phyloP scores from a whole-genome alignment of 2,329 filamentous ascomycete genomes.

The Ophiostoma quercus region DNA sequence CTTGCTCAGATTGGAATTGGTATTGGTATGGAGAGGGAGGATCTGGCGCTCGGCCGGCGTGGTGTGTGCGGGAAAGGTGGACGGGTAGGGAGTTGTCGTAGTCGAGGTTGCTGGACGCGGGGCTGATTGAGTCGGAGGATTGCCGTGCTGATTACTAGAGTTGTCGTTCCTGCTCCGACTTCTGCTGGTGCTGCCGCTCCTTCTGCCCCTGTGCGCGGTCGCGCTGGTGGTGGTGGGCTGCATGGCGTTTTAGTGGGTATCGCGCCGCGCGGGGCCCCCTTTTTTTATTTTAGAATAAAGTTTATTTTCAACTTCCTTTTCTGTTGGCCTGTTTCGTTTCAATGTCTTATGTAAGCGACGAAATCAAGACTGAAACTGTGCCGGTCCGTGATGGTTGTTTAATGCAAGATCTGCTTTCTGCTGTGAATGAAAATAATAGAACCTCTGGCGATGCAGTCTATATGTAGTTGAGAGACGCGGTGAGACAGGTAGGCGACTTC shows the following conservation, averaged over 20 bases:
- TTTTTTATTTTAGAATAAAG: too few relatives aligned
- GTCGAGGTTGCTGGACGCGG: background rate
- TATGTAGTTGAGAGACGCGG: background rate
- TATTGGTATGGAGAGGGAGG: too few relatives aligned
- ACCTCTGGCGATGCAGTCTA: background rate
- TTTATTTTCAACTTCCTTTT: background rate
- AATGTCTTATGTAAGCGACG: background rate
- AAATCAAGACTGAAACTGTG: background rate
- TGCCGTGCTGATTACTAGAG: background rate
- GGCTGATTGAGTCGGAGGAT: background rate
- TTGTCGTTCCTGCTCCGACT: background rate
- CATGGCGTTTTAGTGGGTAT: background rate
- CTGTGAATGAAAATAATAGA: too few relatives aligned
- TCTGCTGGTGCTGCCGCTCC: background rate
- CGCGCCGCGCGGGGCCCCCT: background rate
- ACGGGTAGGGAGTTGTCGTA: background rate
- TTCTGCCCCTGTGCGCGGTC: background rate
- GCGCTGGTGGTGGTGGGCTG: slow-evolving; percentile 7
- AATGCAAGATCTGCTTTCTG: too few relatives aligned
- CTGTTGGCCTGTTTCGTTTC: background rate
- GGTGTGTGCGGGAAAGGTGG: background rate
- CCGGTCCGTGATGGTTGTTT: background rate
- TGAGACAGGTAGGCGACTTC: background rate
- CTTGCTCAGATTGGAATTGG: background rate
- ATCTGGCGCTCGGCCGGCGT: background rate